A percentile compares a stretch with the other conserved stretches of the same genome.
Evolutionary conservation across 805 yeast genomes (phyloP).

Genomic region (Isabelozyma rhagii): DNA sequence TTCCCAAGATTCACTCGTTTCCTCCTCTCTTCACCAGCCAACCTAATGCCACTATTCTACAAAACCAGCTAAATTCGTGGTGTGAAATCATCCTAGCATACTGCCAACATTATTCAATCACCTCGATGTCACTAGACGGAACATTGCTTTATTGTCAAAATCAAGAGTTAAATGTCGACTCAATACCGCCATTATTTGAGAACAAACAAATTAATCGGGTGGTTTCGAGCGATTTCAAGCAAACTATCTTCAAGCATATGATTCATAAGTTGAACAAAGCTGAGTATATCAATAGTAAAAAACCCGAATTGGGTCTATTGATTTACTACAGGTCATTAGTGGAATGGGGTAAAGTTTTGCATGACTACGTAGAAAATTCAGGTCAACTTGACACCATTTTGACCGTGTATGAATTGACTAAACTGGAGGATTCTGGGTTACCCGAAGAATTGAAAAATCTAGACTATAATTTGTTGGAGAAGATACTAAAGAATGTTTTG

Average conservation of each 20-base stretch:
- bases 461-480: constrained; percentile 52
- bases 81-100: constrained; percentile 56
- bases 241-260: constrained; percentile 57
- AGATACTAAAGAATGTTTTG: constrained; percentile 51
- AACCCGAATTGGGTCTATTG: constrained; percentile 64
- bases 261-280: constrained; percentile 51
- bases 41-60: constrained; percentile 75
- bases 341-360: constrained; percentile 37
- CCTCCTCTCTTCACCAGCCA: constrained; percentile 93
- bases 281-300: constrained; percentile 47
- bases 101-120: constrained; percentile 51
- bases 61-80: constrained; percentile 83
- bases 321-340: constrained; percentile 57
- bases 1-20: constrained; percentile 51
- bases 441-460: constrained; percentile 62
- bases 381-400: constrained; percentile 77
- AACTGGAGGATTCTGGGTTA: constrained; percentile 54
- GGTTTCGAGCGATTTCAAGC: constrained; percentile 52
- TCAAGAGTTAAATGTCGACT: constrained; percentile 10
- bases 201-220: constrained; percentile 51
- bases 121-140: constrained; percentile 27
- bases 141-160: constrained; percentile 23
- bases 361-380: constrained; percentile 50
- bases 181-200: constrained; percentile 42
- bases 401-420: constrained; percentile 76